Evolutionary conservation across 805 yeast species (phyloP), one percentile per base, ranked within the genome.

Genomic region (Blastobotrys americana): DNA sequence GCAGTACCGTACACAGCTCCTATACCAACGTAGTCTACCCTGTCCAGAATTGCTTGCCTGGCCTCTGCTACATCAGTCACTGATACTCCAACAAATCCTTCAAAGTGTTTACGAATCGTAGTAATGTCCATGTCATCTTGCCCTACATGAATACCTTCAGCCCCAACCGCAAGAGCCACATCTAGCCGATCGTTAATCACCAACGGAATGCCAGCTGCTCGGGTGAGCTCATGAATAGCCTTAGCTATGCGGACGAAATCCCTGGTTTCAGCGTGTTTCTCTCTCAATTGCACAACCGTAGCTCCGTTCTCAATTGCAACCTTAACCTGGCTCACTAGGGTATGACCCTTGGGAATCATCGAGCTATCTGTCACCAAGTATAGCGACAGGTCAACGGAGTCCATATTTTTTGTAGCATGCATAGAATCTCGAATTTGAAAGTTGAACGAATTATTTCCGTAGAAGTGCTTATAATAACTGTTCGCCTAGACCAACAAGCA

Each of bases 121-220:
- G 55, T 55, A 1, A 77, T 77, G 37, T 65, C 68, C 85, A 88
- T 84, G 58, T 88, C 97, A 43, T 81, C 88, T 61, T 88, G 96
- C 0, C 97, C 97, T 17, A 88, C 85, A 66, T 88, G 97, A 5
- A 89, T 82, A 28, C 95, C 95, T 51, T 86, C 96, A 2, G 95
- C 95, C 53, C 76, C 93, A 45, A 86, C 71, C 0, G 96, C 96
- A 37, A 89, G 65, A 0, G 96, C 96, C 9, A 89, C 86, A 58
- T 88, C 97, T 2, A 86, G 73, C 42, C 96, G 67, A 57, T 88
- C 96, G 54, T 88, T 86, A 57, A 88, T 87, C 27, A 88, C 76
- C 52, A 88, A 67, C 0, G 96, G 96, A 5, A 89, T 77, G 0
- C 74, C 72, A 34, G 70, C 74, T 21, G 65, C 58, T 31, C 68